These are phyloP conservation scores for Aspergillus neoniger DNA, from an alignment of 2,329 filamentous ascomycete species.

Conservation along the genomic window DNA sequence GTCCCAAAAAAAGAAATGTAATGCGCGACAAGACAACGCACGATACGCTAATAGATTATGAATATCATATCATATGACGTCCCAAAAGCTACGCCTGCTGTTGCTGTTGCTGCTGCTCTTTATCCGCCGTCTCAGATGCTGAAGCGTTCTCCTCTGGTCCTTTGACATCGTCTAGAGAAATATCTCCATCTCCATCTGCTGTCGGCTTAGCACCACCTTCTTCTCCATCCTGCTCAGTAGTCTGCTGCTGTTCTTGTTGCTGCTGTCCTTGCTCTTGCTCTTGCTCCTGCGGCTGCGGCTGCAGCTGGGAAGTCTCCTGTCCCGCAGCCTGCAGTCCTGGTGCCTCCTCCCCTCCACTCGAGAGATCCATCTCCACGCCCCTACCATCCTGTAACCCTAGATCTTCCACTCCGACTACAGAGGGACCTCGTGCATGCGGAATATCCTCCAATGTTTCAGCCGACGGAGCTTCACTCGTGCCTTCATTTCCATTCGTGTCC, in stretches of 20 bases:
- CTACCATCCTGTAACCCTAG: slow-evolving; percentile 71
- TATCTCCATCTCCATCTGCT: slow-evolving; percentile 37
- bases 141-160: slow-evolving; percentile 16
- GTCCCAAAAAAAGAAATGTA: background rate
- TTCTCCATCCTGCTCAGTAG: background rate
- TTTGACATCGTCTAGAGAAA: slow-evolving; percentile 38
- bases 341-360: slow-evolving; percentile 19
- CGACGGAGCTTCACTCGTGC: slow-evolving; percentile 29
- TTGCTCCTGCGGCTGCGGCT: background rate
- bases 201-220: slow-evolving; percentile 9
- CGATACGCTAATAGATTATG: background rate
- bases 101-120: background rate
- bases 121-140: slow-evolving; percentile 9
- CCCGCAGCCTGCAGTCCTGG: slow-evolving; percentile 4
- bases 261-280: too few relatives aligned
- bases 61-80: background rate
- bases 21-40: background rate
- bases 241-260: too few relatives aligned
- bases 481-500: slow-evolving; percentile 15
- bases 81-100: background rate
- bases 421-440: slow-evolving; percentile 81
- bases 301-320: slow-evolving; percentile 1
- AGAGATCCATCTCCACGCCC: slow-evolving; percentile 46
- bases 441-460: slow-evolving; percentile 61
- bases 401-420: slow-evolving; percentile 82